These are phyloP conservation scores for Sanghuangporus baumii DNA, from an alignment of 1,284 basidiomycete genomes.

Conservation along the genomic window DNA sequence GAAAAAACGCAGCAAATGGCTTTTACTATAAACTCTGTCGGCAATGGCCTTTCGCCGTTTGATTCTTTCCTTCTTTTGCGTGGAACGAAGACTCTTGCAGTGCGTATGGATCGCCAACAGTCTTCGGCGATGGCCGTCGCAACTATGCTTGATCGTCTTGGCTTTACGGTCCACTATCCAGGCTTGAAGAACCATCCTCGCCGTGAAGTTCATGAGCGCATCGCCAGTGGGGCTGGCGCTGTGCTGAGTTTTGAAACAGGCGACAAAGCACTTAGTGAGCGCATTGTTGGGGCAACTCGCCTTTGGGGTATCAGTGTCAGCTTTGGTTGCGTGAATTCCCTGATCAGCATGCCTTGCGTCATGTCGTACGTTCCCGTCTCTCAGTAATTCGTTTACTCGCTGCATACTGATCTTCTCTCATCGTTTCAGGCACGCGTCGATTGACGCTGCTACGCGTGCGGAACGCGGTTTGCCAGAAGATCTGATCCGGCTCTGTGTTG, in stretches of 20 bases:
- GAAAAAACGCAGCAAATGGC: constrained; percentile 61
- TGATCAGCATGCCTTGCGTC: constrained; percentile 99
- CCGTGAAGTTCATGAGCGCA: constrained; percentile 82
- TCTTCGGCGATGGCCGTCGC: constrained; percentile 82
- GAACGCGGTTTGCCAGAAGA: constrained; percentile 95
- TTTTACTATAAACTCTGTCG: constrained; percentile 94
- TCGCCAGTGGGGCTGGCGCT: constrained; percentile 87
- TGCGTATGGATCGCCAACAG: constrained; percentile 96
- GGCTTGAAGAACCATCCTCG: constrained; percentile 83
- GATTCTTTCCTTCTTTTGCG: constrained; percentile 95
- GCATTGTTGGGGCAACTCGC: constrained; percentile 87
- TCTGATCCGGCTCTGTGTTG: constrained; percentile 95
- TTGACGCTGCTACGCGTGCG: constrained; percentile 88
- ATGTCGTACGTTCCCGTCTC: constrained; percentile 80
- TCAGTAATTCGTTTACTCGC: constrained; percentile 11
- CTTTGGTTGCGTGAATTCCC: constrained; percentile 96
- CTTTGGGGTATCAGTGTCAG: constrained; percentile 98
- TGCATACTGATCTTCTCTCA: constrained; percentile 17
- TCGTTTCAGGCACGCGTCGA: constrained; percentile 85
- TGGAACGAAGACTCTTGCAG: constrained; percentile 94
- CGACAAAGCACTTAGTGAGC: constrained; percentile 86
- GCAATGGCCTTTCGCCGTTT: constrained; percentile 94
- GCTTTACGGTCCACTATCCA: constrained; percentile 94
- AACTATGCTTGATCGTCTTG: constrained; percentile 79
- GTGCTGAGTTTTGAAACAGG: constrained; percentile 95